These are phyloP conservation scores for Saccharomyces hybrid DNA, from an alignment of 1,139 yeast genomes.

Conservation along the genomic window DNA sequence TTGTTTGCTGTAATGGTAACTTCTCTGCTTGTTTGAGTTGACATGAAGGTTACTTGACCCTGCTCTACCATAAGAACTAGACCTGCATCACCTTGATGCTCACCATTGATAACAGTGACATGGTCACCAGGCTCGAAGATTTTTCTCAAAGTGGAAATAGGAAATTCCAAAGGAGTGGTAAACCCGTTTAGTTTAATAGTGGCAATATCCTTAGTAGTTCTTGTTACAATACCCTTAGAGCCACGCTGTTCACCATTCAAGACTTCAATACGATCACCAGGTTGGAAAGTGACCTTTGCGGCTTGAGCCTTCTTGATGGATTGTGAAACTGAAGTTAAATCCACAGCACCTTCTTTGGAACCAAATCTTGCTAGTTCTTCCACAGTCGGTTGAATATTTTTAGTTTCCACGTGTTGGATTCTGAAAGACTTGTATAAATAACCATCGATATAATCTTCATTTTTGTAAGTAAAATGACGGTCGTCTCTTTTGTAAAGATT, in stretches of 20 bases:
- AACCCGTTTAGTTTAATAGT: slow-evolving; percentile 42
- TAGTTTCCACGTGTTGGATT: slow-evolving; percentile 71
- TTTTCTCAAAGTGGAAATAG: slow-evolving; percentile 74
- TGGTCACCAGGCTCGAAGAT: slow-evolving; percentile 90
- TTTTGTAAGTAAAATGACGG: slow-evolving; percentile 64
- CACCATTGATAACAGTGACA: slow-evolving; percentile 86
- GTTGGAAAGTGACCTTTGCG: slow-evolving; percentile 61
- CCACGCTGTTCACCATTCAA: slow-evolving; percentile 91
- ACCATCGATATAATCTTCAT: slow-evolving; percentile 87
- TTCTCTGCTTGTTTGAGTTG: slow-evolving; percentile 83
- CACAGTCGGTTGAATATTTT: slow-evolving; percentile 76
- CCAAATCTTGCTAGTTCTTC: slow-evolving; percentile 81
- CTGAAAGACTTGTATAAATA: slow-evolving; percentile 80
- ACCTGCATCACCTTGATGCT: slow-evolving; percentile 89
- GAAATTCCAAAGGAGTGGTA: slow-evolving; percentile 55
- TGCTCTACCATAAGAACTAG: slow-evolving; percentile 75
- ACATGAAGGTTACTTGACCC: slow-evolving; percentile 80
- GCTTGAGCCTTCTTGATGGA: slow-evolving; percentile 61
- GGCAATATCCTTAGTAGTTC: slow-evolving; percentile 38
- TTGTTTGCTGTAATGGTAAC: slow-evolving; percentile 89
- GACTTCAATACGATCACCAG: slow-evolving; percentile 91
- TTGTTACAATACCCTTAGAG: slow-evolving; percentile 70
- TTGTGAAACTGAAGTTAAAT: slow-evolving; percentile 76
- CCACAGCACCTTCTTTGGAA: slow-evolving; percentile 71
- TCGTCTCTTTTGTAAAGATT: slow-evolving; percentile 64